Evolutionary conservation across 2,329 filamentous ascomycete genomes (phyloP), one percentile per base, ranked within the genome.

Genomic region (Capronia coronata): DNA sequence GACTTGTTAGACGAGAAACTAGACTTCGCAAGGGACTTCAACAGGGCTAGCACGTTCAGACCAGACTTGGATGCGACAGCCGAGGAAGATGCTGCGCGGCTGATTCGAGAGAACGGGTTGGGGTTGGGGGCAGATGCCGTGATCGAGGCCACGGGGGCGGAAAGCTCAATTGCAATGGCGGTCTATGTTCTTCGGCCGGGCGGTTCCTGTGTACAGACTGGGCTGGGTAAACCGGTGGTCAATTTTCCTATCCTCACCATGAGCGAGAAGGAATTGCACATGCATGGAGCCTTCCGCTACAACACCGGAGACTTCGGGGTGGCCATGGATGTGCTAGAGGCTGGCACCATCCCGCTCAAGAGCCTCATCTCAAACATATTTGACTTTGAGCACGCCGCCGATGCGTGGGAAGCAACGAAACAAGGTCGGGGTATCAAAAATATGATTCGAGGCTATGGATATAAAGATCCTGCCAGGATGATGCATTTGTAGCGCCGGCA

Each of bases 1-100:
- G 82, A 84, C 58, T 68, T 84, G 9, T 77, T 81, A 52, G 70
- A 71, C 29, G 75, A 77, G 1, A 78, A 80, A 7, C 74, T 84
- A 29, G 67, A 76, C 51, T 83, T 82, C 60, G 80, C 64, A 11
- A 49, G 38, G 30, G 42, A 32, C 10, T 51, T 55, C 47, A 49
- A 29, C 25, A 25, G 34, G 13, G 43, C 27, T 29, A 30, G 23
- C 29, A 59, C 58, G 1, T 56, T 56, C 44, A 48, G 46, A 35
- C 52, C 56, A 11, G 48, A 57, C 22, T 19, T 51, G 41, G 35
- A 27, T 14, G 48, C 39, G 6, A 44, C 51, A 5, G 27, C 51
- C 37, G 60, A 62, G 30, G 54, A 63, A 39, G 64, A 63, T 51
- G 64, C 64, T 0, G 35, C 47, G 10, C 32, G 43, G 14, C 55